Percentiles rank a stretch among this genome's conserved stretches.
phyloP scores from a whole-genome alignment of 2,329 filamentous ascomycete genomes.

The Talaromyces sp. region DNA sequence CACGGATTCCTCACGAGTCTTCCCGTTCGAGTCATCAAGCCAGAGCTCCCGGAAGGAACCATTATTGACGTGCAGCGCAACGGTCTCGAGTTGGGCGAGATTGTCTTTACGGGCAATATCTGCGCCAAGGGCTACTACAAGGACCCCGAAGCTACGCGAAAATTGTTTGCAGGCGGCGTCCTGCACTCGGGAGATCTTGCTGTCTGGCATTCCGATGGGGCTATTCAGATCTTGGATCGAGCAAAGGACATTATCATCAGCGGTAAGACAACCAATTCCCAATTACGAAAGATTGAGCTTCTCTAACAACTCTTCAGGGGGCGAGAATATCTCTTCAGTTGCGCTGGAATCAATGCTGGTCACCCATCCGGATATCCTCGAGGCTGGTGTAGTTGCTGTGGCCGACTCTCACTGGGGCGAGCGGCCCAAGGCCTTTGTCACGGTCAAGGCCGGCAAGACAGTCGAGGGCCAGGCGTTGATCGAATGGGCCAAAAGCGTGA shows the following conservation, averaged over 20 bases:
- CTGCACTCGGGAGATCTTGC: conserved; percentile 88
- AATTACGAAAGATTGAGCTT: background rate
- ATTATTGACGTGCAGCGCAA: conserved; percentile 63
- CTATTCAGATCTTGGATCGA: conserved; percentile 84
- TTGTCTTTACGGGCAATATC: conserved; percentile 86
- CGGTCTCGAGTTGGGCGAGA: conserved; percentile 72
- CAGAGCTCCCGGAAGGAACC: conserved; percentile 61
- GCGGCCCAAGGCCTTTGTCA: conserved; percentile 89
- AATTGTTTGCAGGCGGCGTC: conserved; percentile 80
- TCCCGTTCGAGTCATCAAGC: conserved; percentile 75
- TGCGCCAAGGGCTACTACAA: conserved; percentile 90
- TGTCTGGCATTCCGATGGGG: conserved; percentile 86
- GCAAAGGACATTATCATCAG: conserved; percentile 99
- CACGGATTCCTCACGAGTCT: conserved; percentile 83
- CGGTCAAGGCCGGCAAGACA: conserved; percentile 61
- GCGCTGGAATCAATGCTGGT: conserved; percentile 86
- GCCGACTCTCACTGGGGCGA: conserved; percentile 91
- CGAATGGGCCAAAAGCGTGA: conserved; percentile 75
- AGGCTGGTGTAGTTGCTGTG: conserved; percentile 85
- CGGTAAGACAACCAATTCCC: conserved; percentile 45
- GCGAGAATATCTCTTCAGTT: conserved; percentile 94
- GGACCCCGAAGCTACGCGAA: conserved; percentile 75
- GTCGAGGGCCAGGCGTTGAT: conserved; percentile 66
- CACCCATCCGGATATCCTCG: conserved; percentile 80
- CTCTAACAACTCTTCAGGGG: conserved; percentile 50